Percentiles rank a stretch among this genome's conserved stretches.
Evolutionary conservation across 441 rosid genomes (phyloP).

Genomic region (Arabidopsis lyrata): DNA sequence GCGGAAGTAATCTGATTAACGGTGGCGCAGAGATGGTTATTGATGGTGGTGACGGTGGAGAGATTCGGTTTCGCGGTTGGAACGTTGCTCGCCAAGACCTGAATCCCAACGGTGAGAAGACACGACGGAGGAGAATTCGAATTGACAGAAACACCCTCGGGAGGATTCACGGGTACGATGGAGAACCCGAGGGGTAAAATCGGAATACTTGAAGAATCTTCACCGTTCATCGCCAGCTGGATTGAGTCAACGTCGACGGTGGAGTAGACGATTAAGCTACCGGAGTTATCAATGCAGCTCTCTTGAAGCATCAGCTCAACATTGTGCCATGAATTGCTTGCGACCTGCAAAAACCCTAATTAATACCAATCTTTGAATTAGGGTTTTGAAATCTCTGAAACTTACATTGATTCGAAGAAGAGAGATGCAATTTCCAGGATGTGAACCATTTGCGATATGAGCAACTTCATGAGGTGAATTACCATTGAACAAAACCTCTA

Average conservation of each 20-base stretch:
- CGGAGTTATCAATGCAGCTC: conserved; percentile 80
- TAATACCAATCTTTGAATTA: neutral
- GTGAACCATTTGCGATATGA: conserved; percentile 92
- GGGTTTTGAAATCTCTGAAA: neutral
- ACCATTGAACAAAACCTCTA: conserved; percentile 82
- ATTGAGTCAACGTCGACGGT: conserved; percentile 74
- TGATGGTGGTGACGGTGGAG: conserved; percentile 71
- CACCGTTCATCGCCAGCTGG: conserved; percentile 82
- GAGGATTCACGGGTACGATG: conserved; percentile 54
- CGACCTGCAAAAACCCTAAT: conserved; percentile 52
- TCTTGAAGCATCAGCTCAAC: conserved; percentile 91
- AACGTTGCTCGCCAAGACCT: conserved; percentile 78
- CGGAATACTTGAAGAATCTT: conserved; percentile 78
- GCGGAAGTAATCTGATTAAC: conserved; percentile 74
- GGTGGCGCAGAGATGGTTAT: conserved; percentile 70
- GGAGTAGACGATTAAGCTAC: conserved; percentile 81
- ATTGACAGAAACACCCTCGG: conserved; percentile 34
- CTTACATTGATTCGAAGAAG: conserved; percentile 89
- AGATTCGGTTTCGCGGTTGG: conserved; percentile 79
- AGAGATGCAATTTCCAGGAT: conserved; percentile 91
- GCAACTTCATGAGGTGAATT: conserved; percentile 87
- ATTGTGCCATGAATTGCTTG: conserved; percentile 87
- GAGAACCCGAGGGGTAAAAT: conserved; percentile 84
- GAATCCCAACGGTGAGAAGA: conserved; percentile 83
- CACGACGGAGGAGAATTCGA: conserved; percentile 46